Base-by-base conservation (phyloP, 345 rosid species). In the Ceriops zippeliana region DNA sequence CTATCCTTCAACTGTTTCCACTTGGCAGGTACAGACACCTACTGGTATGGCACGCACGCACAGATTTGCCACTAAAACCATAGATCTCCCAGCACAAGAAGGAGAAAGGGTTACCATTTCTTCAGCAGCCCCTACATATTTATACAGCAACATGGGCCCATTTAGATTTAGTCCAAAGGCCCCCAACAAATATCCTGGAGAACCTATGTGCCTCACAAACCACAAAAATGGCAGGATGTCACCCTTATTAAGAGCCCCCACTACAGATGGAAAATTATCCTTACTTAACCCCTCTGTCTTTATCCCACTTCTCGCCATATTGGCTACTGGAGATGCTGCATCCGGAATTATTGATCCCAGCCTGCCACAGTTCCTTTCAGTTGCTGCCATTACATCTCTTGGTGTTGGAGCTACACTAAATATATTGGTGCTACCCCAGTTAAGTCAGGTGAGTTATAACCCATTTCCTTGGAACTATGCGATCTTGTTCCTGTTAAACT, bases 321-420 rank as follows among this genome's bases (percentile, higher is more conserved):
- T 95, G 68, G 96, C 91, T 68, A 77, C 90, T 63, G 99, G 97
- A 71, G 97, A 95, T 79, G 97, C 89, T 83, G 96, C 91, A 73
- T 85, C 97, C 35, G 86, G 90, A 73, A 66, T 88, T 16, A 82
- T 95, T 73, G 90, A 89, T 83, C 96, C 99, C 70, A 81, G 85
- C 82, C 80, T 95, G 81, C 97, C 97, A 66, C 93, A 85, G 77
- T 68, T 91, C 69, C 88, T 95, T 80, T 81, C 96, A 73, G 82
- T 84, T 70, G 96, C 86, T 64, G 89, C 84, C 62, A 67, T 88
- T 73, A 85, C 92, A 64, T 89, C 93, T 66, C 77, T 95, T 58
- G 86, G 90, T 52, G 77, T 80, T 37, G 96, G 96, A 71, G 91
- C 85, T 78, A 87, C 92, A 31, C 63, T 95, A 26, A 91, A 91